Conservation (phyloP, 2,329 filamentous ascomycete species). For the Verticillium dahliae region DNA sequence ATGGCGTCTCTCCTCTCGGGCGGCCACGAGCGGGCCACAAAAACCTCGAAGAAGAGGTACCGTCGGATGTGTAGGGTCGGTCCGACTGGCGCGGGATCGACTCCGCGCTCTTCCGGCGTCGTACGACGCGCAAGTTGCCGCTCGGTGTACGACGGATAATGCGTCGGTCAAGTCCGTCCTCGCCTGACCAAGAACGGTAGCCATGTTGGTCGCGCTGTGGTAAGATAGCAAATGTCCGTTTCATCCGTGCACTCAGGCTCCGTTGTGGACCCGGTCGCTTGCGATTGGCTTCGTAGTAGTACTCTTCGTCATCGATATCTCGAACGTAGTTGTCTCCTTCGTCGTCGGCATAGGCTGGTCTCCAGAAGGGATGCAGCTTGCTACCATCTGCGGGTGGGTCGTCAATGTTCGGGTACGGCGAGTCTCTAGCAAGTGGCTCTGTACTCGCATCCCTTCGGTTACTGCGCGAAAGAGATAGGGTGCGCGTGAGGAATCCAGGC, state of each 20-base stretch:
- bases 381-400: constrained; percentile 43
- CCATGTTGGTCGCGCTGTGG: constrained; percentile 39
- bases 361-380: constrained; percentile 56
- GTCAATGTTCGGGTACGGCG: constrained; percentile 33
- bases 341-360: constrained; percentile 40
- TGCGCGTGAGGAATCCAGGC: constrained; percentile 39
- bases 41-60: constrained; percentile 11
- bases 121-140: constrained; percentile 54
- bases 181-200: constrained; percentile 15
- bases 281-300: constrained; percentile 41
- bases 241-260: constrained; percentile 46
- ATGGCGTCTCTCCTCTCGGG: constrained; percentile 12
- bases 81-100: constrained; percentile 7
- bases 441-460: constrained; percentile 16
- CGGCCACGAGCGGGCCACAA: constrained; percentile 25
- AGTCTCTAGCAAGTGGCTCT: constrained; percentile 14
- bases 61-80: constrained; percentile 29
- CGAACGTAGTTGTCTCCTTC: constrained; percentile 22
- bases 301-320: constrained; percentile 26
- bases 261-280: constrained; percentile 40
- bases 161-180: constrained; percentile 40
- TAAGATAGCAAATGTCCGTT: constrained; percentile 54
- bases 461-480: constrained; percentile 46
- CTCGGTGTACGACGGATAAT: constrained; percentile 54
- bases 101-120: constrained; percentile 37